A percentile compares a stretch with the other conserved stretches of the same genome.
These are phyloP conservation scores for Nitzschia palea DNA, from an alignment of 108 stramenopile species.

Conservation along the genomic window DNA sequence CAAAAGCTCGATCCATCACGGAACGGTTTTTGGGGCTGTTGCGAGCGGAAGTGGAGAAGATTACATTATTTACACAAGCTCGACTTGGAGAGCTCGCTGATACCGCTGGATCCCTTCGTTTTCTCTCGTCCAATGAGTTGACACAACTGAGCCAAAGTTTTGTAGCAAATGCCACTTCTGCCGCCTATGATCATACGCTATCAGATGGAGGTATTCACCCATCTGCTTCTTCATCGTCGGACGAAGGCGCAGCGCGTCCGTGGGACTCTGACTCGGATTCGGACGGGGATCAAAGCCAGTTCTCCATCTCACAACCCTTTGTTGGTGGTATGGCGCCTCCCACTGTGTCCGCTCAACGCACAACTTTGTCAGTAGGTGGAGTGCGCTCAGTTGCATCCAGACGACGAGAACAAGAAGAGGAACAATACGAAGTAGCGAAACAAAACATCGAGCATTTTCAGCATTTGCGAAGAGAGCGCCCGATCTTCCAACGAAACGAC, in stretches of 20 bases:
- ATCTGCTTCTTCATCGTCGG: slow-evolving; percentile 56
- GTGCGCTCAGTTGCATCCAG: too few species aligned
- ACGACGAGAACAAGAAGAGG: slow-evolving; percentile 23
- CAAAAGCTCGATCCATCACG: slow-evolving; percentile 59
- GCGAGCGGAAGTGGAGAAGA: slow-evolving; percentile 81
- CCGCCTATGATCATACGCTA: slow-evolving; percentile 46
- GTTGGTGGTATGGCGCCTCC: slow-evolving; percentile 11
- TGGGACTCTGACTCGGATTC: slow-evolving; percentile 42
- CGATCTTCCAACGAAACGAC: slow-evolving; percentile 79
- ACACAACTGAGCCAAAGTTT: neutral
- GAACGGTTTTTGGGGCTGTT: slow-evolving; percentile 68
- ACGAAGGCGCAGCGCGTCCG: slow-evolving; percentile 35
- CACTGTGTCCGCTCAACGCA: too few species aligned
- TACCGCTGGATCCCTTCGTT: slow-evolving; percentile 76
- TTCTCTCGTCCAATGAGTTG: slow-evolving; percentile 39
- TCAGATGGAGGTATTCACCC: slow-evolving; percentile 66
- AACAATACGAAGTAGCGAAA: slow-evolving; percentile 41
- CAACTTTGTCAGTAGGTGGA: too few species aligned
- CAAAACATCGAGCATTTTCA: slow-evolving; percentile 66
- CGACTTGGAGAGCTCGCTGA: slow-evolving; percentile 79
- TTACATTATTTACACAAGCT: slow-evolving; percentile 66
- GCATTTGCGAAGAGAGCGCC: slow-evolving; percentile 52
- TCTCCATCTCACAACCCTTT: slow-evolving; percentile 4
- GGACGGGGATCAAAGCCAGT: slow-evolving; percentile 29
- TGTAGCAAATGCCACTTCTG: slow-evolving; percentile 1